A percentile compares a stretch with the other conserved stretches of the same genome.
phyloP scores from a whole-genome alignment of 306 rosid species.

The Pterocarpus macrocarpus region DNA sequence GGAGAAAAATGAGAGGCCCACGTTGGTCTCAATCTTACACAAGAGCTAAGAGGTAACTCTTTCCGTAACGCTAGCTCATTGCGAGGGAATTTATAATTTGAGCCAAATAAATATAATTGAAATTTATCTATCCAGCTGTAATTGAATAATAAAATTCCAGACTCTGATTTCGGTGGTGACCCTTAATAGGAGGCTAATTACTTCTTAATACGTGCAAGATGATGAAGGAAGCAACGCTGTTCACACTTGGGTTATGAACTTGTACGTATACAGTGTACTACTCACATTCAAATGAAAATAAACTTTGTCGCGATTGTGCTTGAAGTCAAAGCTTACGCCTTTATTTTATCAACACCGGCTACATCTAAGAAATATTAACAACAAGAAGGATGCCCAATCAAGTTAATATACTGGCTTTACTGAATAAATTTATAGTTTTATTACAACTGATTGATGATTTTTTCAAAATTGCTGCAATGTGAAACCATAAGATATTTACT shows the following conservation, averaged over 20 bases:
- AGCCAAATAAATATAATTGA: background rate
- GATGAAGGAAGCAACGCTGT: constrained; percentile 14
- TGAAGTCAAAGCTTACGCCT: constrained; percentile 28
- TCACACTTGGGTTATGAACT: constrained; percentile 39
- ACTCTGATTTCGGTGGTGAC: constrained; percentile 23
- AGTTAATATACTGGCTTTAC: background rate
- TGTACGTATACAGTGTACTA: background rate
- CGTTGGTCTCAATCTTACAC: constrained; percentile 10
- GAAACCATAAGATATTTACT: constrained; percentile 12
- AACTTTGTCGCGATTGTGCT: background rate
- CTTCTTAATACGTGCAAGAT: background rate
- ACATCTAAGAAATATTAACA: constrained; percentile 1
- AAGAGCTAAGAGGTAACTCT: background rate
- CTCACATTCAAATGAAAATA: constrained; percentile 4
- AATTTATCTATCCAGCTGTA: background rate
- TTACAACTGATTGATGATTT: background rate
- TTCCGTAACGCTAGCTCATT: background rate
- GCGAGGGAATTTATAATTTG: background rate
- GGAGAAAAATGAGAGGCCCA: constrained; percentile 27
- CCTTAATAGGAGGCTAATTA: background rate
- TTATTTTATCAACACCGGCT: background rate
- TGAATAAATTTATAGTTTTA: background rate
- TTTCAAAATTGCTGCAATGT: constrained; percentile 9
- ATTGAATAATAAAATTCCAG: background rate
- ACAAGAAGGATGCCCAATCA: background rate